These are phyloP conservation scores for Paratinospora sagittata DNA, from an alignment of 164 flowering plant genomes.

Conservation along the genomic window DNA sequence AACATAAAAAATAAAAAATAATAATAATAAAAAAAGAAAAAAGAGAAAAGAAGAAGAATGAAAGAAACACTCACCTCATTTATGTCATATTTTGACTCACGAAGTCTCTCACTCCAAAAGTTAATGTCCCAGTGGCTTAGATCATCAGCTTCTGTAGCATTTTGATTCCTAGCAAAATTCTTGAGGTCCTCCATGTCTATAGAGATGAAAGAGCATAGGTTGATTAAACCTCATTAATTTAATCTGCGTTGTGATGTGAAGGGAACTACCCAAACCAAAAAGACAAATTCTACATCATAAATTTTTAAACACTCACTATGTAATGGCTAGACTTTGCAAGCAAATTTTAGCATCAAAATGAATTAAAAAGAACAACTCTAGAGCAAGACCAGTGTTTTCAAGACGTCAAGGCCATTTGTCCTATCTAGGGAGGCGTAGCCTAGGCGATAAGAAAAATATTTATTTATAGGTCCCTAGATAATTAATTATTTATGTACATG, in stretches of 20 bases:
- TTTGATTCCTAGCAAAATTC: slow-evolving; percentile 56
- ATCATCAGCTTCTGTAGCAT: slow-evolving; percentile 75
- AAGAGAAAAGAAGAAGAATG: neutral
- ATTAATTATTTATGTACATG: too few relatives aligned
- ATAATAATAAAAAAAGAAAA: neutral
- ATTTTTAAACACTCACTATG: neutral
- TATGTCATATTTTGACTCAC: slow-evolving; percentile 90
- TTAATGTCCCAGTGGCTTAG: slow-evolving; percentile 78
- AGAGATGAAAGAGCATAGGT: slow-evolving; percentile 12
- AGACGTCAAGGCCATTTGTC: too few relatives aligned
- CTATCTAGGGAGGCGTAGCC: too few relatives aligned
- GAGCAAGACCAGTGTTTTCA: too few relatives aligned
- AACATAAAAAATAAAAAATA: neutral
- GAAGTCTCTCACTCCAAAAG: slow-evolving; percentile 98
- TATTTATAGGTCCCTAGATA: too few relatives aligned
- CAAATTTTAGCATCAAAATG: neutral
- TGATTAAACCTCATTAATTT: neutral
- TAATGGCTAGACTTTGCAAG: neutral
- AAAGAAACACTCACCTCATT: slow-evolving; percentile 57
- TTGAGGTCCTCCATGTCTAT: slow-evolving; percentile 84
- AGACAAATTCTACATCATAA: neutral
- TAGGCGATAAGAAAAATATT: too few relatives aligned
- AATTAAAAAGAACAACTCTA: neutral
- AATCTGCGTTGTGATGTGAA: too few relatives aligned
- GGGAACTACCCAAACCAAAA: neutral